Percentiles rank a stretch among this genome's conserved stretches.
These are phyloP conservation scores for Claviceps citrina DNA, from an alignment of 2,329 filamentous ascomycete species.

Conservation along the genomic window DNA sequence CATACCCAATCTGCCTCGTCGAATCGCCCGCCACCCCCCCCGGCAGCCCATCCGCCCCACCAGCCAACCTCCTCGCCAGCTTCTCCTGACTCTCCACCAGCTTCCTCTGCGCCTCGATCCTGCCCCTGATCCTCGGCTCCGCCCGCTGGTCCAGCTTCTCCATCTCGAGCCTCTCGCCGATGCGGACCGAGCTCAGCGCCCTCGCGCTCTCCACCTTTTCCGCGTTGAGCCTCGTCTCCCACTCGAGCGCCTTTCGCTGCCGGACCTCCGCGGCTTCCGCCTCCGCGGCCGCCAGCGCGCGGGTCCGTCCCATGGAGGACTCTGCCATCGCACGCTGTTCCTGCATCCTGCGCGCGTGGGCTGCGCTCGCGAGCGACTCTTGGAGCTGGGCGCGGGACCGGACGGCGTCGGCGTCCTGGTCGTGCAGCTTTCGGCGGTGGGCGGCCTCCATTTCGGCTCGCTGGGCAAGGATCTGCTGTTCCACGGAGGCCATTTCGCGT, in stretches of 20 bases:
- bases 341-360: conserved; percentile 21
- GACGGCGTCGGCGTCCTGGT: conserved; percentile 28
- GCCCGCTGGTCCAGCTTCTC: conserved; percentile 32
- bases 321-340: conserved; percentile 34
- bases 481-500: conserved; percentile 35
- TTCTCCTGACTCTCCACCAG: conserved; percentile 33
- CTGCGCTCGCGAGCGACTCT: conserved; percentile 22
- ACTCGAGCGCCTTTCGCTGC: conserved; percentile 31
- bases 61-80: conserved; percentile 28
- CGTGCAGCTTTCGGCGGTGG: conserved; percentile 29
- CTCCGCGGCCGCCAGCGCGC: conserved; percentile 31
- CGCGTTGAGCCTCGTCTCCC: conserved; percentile 30
- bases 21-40: conserved; percentile 11
- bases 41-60: conserved; percentile 12
- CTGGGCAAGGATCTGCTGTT: conserved; percentile 33
- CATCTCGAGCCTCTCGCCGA: conserved; percentile 35
- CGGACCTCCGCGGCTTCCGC: conserved; percentile 28
- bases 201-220: conserved; percentile 33
- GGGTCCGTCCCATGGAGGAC: conserved; percentile 27
- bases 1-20: conserved; percentile 39
- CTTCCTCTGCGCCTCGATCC: conserved; percentile 36
- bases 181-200: conserved; percentile 31
- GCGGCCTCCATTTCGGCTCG: conserved; percentile 37
- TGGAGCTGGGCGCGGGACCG: conserved; percentile 31
- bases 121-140: conserved; percentile 28